These are phyloP conservation scores for Dipodascopsis uninucleata DNA, from an alignment of 805 yeast genomes.

Conservation along the genomic window DNA sequence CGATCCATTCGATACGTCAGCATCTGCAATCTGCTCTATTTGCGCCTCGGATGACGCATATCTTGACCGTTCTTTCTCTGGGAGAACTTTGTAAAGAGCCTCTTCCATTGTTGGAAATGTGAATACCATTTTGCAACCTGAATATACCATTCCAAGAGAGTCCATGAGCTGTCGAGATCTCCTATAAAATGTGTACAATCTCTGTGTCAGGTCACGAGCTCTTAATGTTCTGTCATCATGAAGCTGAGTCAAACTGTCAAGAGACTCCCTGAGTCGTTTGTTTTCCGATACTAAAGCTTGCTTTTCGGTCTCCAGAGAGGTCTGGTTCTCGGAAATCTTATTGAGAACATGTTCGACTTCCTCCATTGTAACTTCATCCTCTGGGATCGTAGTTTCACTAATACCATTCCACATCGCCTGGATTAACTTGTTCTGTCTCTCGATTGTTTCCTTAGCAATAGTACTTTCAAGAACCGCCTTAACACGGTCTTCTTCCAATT, in stretches of 20 bases:
- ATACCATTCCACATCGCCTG: constrained; percentile 4
- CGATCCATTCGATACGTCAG: background rate
- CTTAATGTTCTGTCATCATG: constrained; percentile 32
- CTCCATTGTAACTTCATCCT: constrained; percentile 4
- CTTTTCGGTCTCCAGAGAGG: constrained; percentile 7
- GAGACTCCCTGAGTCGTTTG: too few relatives aligned
- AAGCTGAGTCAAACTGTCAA: constrained; percentile 1
- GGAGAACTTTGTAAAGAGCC: constrained; percentile 17
- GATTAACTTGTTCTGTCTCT: background rate
- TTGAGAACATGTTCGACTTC: constrained; percentile 3
- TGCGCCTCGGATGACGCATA: constrained; percentile 8
- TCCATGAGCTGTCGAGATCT: constrained; percentile 28
- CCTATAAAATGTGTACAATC: constrained; percentile 36
- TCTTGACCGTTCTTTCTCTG: constrained; percentile 20
- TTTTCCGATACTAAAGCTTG: constrained; percentile 4
- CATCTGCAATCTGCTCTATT: constrained; percentile 1
- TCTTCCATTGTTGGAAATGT: constrained; percentile 10
- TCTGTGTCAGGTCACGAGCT: constrained; percentile 44
- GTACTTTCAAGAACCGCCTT: constrained; percentile 1
- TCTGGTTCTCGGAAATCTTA: background rate
- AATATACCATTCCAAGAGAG: constrained; percentile 8
- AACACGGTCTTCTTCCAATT: constrained; percentile 2
- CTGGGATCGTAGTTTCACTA: constrained; percentile 1
- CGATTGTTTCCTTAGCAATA: background rate
- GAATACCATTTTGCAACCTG: constrained; percentile 11